These are phyloP conservation scores for Xylaria venustula DNA, from an alignment of 495 filamentous ascomycete species.

Conservation along the genomic window DNA sequence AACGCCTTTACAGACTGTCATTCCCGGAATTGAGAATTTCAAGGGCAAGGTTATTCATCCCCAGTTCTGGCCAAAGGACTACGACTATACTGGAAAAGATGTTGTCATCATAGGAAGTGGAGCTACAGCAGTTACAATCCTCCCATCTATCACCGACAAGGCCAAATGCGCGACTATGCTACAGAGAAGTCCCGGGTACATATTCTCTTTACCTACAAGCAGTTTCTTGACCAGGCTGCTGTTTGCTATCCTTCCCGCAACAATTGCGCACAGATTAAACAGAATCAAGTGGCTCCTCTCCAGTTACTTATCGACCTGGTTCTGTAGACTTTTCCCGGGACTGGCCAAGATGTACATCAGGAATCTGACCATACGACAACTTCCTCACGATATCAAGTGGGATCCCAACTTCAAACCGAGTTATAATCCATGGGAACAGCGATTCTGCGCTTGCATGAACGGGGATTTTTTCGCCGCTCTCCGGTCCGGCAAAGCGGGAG, in stretches of 20 bases:
- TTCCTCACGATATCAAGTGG: constrained; percentile 55
- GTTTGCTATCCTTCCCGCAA: constrained; percentile 4
- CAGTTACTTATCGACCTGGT: neutral
- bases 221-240: constrained; percentile 8
- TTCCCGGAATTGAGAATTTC: constrained; percentile 61
- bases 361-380: constrained; percentile 39
- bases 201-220: constrained; percentile 48
- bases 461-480: constrained; percentile 71
- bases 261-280: neutral
- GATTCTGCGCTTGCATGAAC: constrained; percentile 67
- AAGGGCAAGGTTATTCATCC: constrained; percentile 57
- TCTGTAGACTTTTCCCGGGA: constrained; percentile 49
- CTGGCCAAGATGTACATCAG: constrained; percentile 47
- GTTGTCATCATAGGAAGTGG: constrained; percentile 58
- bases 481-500: constrained; percentile 52
- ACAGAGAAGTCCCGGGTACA: constrained; percentile 59
- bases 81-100: constrained; percentile 50
- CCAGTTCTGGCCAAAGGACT: constrained; percentile 60
- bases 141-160: constrained; percentile 50
- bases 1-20: constrained; percentile 52
- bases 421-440: constrained; percentile 78
- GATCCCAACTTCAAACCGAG: constrained; percentile 70
- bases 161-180: constrained; percentile 55
- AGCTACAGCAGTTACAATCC: constrained; percentile 57
- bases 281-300: neutral